Percentiles rank a stretch among this genome's conserved stretches.
These are phyloP conservation scores for Clarireedia hainanense DNA, from an alignment of 2,329 filamentous ascomycete genomes.

Conservation along the genomic window DNA sequence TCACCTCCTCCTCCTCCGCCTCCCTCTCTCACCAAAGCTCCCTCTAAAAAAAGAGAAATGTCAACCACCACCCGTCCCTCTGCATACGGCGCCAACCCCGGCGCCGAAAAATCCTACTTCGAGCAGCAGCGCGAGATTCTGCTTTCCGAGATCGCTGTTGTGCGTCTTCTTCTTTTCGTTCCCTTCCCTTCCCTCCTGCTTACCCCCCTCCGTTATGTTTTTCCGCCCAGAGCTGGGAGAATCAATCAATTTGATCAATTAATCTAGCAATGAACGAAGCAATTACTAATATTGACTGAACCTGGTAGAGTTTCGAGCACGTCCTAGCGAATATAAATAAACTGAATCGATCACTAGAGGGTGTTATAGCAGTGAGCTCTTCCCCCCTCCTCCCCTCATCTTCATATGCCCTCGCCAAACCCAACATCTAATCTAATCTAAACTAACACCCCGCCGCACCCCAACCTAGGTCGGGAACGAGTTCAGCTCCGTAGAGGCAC, in stretches of 20 bases:
- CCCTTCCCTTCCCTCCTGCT: not conserved
- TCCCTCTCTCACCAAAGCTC: not conserved
- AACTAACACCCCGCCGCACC: too few species aligned
- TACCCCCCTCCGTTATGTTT: too few species aligned
- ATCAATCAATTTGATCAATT: not conserved
- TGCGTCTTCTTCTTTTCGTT: conserved; percentile 30
- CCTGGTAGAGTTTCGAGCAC: conserved; percentile 65
- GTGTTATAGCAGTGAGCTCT: conserved; percentile 67
- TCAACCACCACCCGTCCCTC: conserved; percentile 17
- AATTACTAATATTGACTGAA: not conserved
- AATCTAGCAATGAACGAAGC: not conserved
- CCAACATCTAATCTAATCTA: too few species aligned
- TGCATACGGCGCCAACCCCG: conserved; percentile 26
- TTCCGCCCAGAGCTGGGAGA: not conserved
- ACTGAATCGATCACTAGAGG: conserved; percentile 84
- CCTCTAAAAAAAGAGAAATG: conserved; percentile 14
- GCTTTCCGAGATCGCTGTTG: conserved; percentile 65
- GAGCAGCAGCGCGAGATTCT: conserved; percentile 68
- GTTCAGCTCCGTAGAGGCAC: conserved; percentile 89
- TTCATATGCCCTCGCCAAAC: too few species aligned
- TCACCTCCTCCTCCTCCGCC: not conserved
- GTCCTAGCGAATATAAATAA: conserved; percentile 95
- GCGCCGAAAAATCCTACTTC: conserved; percentile 54
- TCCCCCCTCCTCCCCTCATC: too few species aligned
- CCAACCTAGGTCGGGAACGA: conserved; percentile 73